These are phyloP conservation scores for Veloboletus limbatus DNA, from an alignment of 1,284 basidiomycete species.

Conservation along the genomic window DNA sequence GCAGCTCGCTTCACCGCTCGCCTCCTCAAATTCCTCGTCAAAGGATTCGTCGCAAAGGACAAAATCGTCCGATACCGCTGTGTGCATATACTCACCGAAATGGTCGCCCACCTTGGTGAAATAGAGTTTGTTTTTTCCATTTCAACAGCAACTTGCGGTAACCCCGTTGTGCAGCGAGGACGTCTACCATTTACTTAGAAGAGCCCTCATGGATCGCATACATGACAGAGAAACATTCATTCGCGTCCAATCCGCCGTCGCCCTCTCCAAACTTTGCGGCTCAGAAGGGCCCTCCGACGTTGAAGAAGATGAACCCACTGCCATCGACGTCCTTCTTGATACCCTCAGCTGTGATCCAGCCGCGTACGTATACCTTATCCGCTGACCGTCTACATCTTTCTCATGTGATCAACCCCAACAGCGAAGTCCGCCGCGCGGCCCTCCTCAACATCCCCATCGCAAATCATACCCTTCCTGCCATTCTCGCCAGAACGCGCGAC, in stretches of 20 bases:
- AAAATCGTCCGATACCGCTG: constrained; percentile 84
- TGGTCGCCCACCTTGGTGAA: constrained; percentile 79
- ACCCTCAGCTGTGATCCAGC: constrained; percentile 75
- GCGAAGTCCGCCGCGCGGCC: constrained; percentile 88
- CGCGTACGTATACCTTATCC: constrained; percentile 52
- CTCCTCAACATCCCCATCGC: constrained; percentile 77
- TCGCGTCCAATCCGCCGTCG: constrained; percentile 82
- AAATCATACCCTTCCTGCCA: constrained; percentile 56
- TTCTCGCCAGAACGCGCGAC: constrained; percentile 85
- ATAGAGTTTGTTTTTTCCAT: constrained; percentile 61
- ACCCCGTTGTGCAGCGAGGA: constrained; percentile 64
- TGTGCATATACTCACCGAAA: constrained; percentile 75
- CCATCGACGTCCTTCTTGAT: constrained; percentile 70
- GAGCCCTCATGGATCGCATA: constrained; percentile 72
- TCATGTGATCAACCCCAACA: constrained; percentile 31
- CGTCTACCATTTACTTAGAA: constrained; percentile 67
- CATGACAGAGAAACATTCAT: constrained; percentile 85
- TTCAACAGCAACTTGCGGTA: not conserved
- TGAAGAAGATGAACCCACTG: constrained; percentile 62
- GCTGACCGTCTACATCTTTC: not conserved
- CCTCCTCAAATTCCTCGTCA: constrained; percentile 76
- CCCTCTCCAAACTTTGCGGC: constrained; percentile 80
- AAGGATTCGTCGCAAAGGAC: constrained; percentile 87
- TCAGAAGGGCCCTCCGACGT: constrained; percentile 72
- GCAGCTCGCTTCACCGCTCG: constrained; percentile 73